Conservation (phyloP, 1,284 basidiomycete species). For the Heterobasidion annosum region DNA sequence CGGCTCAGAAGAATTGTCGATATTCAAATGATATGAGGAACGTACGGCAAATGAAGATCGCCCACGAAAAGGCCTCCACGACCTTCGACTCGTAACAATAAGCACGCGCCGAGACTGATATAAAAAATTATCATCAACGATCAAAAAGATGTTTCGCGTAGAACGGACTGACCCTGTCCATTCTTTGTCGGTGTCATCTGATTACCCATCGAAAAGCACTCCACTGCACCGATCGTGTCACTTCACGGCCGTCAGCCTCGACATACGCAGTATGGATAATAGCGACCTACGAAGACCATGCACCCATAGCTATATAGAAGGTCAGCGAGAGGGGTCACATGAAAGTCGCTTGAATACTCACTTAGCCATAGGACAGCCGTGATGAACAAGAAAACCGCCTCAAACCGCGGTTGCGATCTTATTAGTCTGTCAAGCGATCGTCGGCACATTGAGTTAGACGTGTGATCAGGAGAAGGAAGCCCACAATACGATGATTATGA, state of each 20-base stretch:
- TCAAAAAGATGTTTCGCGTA: neutral
- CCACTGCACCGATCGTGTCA: slow-evolving; percentile 56
- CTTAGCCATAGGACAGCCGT: slow-evolving; percentile 60
- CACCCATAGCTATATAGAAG: slow-evolving; percentile 46
- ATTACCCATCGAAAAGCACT: slow-evolving; percentile 48
- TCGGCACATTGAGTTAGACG: slow-evolving; percentile 3
- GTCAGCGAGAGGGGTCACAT: neutral
- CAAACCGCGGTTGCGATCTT: slow-evolving; percentile 59
- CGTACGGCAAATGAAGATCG: slow-evolving; percentile 52
- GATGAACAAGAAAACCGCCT: slow-evolving; percentile 44
- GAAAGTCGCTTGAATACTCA: slow-evolving; percentile 21
- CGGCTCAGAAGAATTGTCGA: slow-evolving; percentile 16
- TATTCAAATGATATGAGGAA: slow-evolving; percentile 20
- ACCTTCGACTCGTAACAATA: slow-evolving; percentile 76
- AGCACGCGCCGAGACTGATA: slow-evolving; percentile 40
- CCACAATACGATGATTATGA: slow-evolving; percentile 46
- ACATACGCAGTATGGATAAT: neutral
- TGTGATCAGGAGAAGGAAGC: slow-evolving; percentile 12
- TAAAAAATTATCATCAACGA: slow-evolving; percentile 1
- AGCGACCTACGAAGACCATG: slow-evolving; percentile 58
- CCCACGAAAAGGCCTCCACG: slow-evolving; percentile 72
- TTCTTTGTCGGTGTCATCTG: slow-evolving; percentile 40
- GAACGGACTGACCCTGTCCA: slow-evolving; percentile 38
- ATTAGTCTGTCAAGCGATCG: slow-evolving; percentile 35
- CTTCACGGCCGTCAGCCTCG: slow-evolving; percentile 24